Conservation (phyloP, 257 asterid genomes). For the Nicotiana benthamiana region DNA sequence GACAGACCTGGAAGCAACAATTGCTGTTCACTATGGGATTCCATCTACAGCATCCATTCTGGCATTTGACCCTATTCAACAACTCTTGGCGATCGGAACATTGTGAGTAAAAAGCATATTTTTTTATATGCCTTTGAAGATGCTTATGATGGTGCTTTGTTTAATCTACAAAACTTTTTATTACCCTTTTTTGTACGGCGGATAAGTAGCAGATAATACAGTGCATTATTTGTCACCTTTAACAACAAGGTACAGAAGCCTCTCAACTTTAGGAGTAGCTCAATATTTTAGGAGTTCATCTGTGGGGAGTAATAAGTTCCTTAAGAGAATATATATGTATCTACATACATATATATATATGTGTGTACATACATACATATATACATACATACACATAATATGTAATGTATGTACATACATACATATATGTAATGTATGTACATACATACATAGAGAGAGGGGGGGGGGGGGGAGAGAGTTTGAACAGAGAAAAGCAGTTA, state of each 20-base stretch:
- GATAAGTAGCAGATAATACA: background rate
- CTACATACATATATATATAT: too few relatives aligned
- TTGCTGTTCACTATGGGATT: slow-evolving; percentile 81
- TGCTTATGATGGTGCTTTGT: background rate
- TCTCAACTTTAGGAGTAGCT: background rate
- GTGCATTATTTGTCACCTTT: background rate
- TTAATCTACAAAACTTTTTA: background rate
- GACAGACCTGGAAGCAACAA: slow-evolving; percentile 42
- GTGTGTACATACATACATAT: too few relatives aligned
- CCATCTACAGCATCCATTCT: slow-evolving; percentile 83
- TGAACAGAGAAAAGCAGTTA: too few relatives aligned
- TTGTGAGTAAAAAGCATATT: slow-evolving; percentile 39
- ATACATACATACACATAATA: too few relatives aligned
- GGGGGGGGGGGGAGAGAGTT: too few relatives aligned
- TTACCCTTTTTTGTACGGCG: background rate
- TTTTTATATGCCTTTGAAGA: background rate
- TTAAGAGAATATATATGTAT: background rate
- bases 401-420: too few relatives aligned
- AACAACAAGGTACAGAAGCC: background rate
- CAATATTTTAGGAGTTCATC: background rate
- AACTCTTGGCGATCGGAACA: slow-evolving; percentile 87
- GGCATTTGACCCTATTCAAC: slow-evolving; percentile 75
- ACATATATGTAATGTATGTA: too few relatives aligned
- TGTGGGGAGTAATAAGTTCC: background rate
- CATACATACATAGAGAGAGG: too few relatives aligned